These are phyloP conservation scores for Ogataea angusta DNA, from an alignment of 805 yeast species.

Conservation along the genomic window DNA sequence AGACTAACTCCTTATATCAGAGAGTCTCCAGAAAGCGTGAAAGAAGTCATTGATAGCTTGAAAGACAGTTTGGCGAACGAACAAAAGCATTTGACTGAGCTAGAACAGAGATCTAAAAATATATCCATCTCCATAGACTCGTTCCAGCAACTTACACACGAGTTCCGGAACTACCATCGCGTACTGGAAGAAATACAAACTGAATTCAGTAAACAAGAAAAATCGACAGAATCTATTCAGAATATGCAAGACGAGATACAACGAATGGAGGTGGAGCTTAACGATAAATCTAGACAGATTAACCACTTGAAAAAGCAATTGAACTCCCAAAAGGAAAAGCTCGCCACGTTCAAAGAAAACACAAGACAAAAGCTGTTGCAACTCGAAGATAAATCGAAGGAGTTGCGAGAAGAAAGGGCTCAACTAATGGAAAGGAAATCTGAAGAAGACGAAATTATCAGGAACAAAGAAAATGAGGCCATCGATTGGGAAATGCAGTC, in stretches of 20 bases:
- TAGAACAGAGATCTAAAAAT: constrained; percentile 50
- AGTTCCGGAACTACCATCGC: constrained; percentile 39
- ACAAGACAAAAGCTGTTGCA: constrained; percentile 42
- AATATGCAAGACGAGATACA: constrained; percentile 27
- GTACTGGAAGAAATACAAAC: constrained; percentile 48
- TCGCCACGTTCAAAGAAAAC: constrained; percentile 12
- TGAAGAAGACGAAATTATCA: constrained; percentile 43
- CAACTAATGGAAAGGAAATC: constrained; percentile 47
- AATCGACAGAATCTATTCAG: constrained; percentile 23
- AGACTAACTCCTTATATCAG: constrained; percentile 57
- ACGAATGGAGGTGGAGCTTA: constrained; percentile 14
- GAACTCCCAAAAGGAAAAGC: constrained; percentile 16
- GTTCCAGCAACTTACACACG: constrained; percentile 49
- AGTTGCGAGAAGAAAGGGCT: constrained; percentile 44
- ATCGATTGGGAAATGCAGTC: constrained; percentile 32
- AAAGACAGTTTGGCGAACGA: constrained; percentile 41
- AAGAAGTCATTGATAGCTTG: constrained; percentile 51
- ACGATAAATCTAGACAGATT: constrained; percentile 33
- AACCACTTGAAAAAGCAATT: constrained; percentile 38
- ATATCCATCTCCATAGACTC: constrained; percentile 55
- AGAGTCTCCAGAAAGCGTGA: constrained; percentile 56
- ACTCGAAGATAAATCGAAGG: constrained; percentile 40
- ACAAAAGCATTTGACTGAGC: constrained; percentile 34
- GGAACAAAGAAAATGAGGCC: constrained; percentile 18
- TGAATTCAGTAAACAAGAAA: constrained; percentile 43